Evolutionary conservation across 495 filamentous ascomycete species (phyloP).

Genomic region (Delitschia confertaspora): DNA sequence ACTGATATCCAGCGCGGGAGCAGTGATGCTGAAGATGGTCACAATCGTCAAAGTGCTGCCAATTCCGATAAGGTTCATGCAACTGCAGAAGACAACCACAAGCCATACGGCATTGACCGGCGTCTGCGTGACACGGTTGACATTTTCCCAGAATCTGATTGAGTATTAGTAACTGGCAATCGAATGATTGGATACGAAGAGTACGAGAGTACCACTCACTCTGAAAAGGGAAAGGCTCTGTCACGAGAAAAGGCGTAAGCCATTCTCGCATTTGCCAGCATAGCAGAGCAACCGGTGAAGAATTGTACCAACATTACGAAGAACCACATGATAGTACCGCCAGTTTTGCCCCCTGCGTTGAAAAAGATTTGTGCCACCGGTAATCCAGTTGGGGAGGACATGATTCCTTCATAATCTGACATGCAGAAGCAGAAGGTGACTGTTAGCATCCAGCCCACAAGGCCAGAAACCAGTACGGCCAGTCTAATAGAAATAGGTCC

Average conservation of each 20-base stretch:
- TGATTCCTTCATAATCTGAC: constrained; percentile 52
- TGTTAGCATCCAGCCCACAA: constrained; percentile 56
- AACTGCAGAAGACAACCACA: constrained; percentile 53
- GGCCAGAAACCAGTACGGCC: constrained; percentile 57
- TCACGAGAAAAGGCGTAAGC: constrained; percentile 64
- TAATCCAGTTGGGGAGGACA: constrained; percentile 54
- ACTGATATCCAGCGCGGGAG: constrained; percentile 58
- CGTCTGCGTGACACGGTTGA: constrained; percentile 51
- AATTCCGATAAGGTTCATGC: constrained; percentile 59
- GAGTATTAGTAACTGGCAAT: constrained; percentile 2
- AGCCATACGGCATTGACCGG: constrained; percentile 66
- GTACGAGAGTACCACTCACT: constrained; percentile 32
- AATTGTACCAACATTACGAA: constrained; percentile 63
- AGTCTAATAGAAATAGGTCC: constrained; percentile 57
- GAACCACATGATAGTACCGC: constrained; percentile 59
- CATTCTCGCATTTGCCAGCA: constrained; percentile 65
- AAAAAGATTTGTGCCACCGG: constrained; percentile 64
- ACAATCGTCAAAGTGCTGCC: constrained; percentile 58
- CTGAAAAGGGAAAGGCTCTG: constrained; percentile 58
- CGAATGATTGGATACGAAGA: background rate
- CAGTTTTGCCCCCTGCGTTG: constrained; percentile 53
- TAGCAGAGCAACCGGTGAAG: constrained; percentile 62
- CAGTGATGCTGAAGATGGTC: constrained; percentile 63
- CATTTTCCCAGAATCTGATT: constrained; percentile 46
- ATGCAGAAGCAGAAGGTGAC: constrained; percentile 63